Conservation (phyloP, 164 flowering plant species). For the Vitis cinerea region DNA sequence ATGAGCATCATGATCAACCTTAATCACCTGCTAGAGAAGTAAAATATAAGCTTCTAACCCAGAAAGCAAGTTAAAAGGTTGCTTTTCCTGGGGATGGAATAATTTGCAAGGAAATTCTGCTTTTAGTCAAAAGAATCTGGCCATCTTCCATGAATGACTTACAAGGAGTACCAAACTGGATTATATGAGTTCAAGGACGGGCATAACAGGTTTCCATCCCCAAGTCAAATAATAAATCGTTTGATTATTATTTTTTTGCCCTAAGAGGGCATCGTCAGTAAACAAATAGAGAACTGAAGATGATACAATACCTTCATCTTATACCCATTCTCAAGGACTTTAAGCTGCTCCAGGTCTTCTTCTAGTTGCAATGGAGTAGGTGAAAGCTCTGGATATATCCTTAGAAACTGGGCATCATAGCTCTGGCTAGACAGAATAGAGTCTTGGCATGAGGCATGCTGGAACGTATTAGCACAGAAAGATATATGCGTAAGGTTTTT, state of each 20-base stretch:
- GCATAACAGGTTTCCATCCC: too few relatives aligned
- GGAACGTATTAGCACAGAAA: too few relatives aligned
- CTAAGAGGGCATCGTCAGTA: too few relatives aligned
- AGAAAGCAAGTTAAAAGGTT: not conserved
- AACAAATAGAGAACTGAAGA: not conserved
- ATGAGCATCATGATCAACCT: constrained; percentile 70
- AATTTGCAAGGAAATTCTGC: too few relatives aligned
- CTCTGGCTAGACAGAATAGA: constrained; percentile 47
- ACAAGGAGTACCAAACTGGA: too few relatives aligned
- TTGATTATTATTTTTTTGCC: too few relatives aligned
- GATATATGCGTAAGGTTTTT: not conserved
- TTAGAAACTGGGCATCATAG: constrained; percentile 81
- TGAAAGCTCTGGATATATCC: constrained; percentile 74
- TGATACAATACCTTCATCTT: constrained; percentile 74
- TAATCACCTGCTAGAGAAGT: constrained; percentile 46
- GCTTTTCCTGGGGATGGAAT: too few relatives aligned
- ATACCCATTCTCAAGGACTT: constrained; percentile 97
- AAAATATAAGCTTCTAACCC: not conserved
- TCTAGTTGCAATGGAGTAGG: constrained; percentile 93
- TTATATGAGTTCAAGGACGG: too few relatives aligned
- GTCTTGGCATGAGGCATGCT: not conserved
- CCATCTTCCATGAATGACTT: too few relatives aligned
- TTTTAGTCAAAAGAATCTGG: too few relatives aligned
- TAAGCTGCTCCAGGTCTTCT: constrained; percentile 96
- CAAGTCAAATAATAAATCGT: too few relatives aligned